phyloP scores from a whole-genome alignment of 495 filamentous ascomycete genomes.

The Terfezia boudieri region DNA sequence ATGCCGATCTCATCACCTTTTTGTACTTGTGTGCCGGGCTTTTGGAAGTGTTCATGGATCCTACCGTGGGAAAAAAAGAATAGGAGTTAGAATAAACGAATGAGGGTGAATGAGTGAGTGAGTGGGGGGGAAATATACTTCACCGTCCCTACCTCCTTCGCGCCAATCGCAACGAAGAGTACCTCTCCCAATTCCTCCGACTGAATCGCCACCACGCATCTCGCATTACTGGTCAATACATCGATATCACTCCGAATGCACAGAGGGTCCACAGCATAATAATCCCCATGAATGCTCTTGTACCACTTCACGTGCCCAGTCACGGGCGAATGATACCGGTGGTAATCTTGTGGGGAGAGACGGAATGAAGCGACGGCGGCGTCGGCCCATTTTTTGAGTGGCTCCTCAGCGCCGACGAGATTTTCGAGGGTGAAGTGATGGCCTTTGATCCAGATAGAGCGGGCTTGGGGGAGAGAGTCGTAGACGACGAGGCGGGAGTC shows the following conservation, averaged over 20 bases:
- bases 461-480: slow-evolving; percentile 15
- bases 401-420: slow-evolving; percentile 12
- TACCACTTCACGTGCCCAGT: slow-evolving; percentile 13
- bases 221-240: slow-evolving; percentile 15
- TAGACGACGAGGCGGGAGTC: slow-evolving; percentile 23
- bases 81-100: no score
- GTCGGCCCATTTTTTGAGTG: slow-evolving; percentile 10
- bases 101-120: no score
- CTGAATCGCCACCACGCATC: slow-evolving; percentile 14
- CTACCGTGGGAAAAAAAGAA: no score
- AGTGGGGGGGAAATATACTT: slow-evolving; percentile 11
- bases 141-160: slow-evolving; percentile 18
- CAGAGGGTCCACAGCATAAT: slow-evolving; percentile 23
- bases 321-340: slow-evolving; percentile 23
- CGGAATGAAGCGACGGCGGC: slow-evolving; percentile 20
- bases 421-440: slow-evolving; percentile 21
- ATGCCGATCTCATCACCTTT: slow-evolving; percentile 23
- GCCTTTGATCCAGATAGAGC: slow-evolving; percentile 24
- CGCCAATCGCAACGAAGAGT: slow-evolving; percentile 20
- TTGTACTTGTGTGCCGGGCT: slow-evolving; percentile 7
- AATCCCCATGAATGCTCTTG: slow-evolving; percentile 10
- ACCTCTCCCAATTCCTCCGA: slow-evolving; percentile 19
- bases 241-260: slow-evolving; percentile 10
- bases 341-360: slow-evolving; percentile 23
- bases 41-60: no score